Base-by-base conservation (phyloP, 331 rosid genomes). In the Quercus lobata region DNA sequence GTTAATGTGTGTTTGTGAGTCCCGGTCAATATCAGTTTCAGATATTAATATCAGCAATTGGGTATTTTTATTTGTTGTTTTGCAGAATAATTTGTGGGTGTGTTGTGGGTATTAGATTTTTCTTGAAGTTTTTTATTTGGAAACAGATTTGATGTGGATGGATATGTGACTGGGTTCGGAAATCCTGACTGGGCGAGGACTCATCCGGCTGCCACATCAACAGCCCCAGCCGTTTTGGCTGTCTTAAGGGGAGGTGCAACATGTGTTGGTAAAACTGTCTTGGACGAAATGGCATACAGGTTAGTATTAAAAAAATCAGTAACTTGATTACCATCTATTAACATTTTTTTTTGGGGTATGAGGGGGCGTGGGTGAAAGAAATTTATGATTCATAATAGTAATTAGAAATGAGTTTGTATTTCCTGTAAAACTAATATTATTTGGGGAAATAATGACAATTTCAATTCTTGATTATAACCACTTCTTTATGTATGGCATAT, bases 201-300 rank as follows among this genome's bases (percentile, higher is more conserved):
- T 85, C 99, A 95, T 86, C 76, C 87, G 0, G 88, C 83, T 84
- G 94, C 97, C 72, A 84, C 80, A 15, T 89, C 88, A 14, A 90
- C 97, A 15, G 96, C 99, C 72, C 96, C 97, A 19, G 81, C 93
- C n/a, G 85, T 93, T 75, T 61, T 75, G 84, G 79, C 90, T 34
- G 61, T 93, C 62, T 85, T 90, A 7, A 78, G 52, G 22, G 96
- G 86, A 61, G 99, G 99, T 65, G 99, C 97, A 58, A 91, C 90
- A 32, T 91, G 91, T 79, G 80, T 89, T 66, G 98, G 98, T 78
- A 91, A 79, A 86, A 95, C 97, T 80, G 87, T 90, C 81, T 89
- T 92, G 98, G 98, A 95, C 78, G 98, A 95, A 91, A 85, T 92
- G 98, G 98, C 98, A 44, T 92, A 85, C 87, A 81, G 98, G 98